Percentiles rank a stretch among this genome's conserved stretches.
Conservation (phyloP, 495 filamentous ascomycete genomes). For the Entonaema liquescens region DNA sequence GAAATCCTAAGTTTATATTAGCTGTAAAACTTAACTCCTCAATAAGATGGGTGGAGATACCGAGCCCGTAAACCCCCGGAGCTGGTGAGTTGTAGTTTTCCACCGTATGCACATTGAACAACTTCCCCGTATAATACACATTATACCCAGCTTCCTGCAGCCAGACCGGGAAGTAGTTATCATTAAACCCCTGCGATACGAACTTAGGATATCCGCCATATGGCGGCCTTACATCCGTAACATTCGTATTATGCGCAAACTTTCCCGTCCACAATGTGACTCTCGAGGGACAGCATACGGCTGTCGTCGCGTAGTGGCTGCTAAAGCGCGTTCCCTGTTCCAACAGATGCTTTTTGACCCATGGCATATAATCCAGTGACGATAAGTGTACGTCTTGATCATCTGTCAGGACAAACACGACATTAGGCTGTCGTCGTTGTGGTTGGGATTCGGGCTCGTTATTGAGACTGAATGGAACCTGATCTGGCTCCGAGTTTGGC, state of each 20-base stretch:
- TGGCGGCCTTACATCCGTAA: slow-evolving; percentile 70
- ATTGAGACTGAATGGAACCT: slow-evolving; percentile 6
- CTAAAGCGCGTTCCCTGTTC: slow-evolving; percentile 61
- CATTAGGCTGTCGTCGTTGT: slow-evolving; percentile 32
- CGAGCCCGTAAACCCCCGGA: slow-evolving; percentile 60
- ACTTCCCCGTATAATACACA: slow-evolving; percentile 73
- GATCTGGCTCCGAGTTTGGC: slow-evolving; percentile 5
- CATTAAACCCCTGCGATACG: slow-evolving; percentile 67
- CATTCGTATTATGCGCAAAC: slow-evolving; percentile 75
- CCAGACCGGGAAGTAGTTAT: slow-evolving; percentile 71
- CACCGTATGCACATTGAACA: slow-evolving; percentile 68
- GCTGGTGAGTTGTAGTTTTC: slow-evolving; percentile 64
- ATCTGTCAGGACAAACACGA: slow-evolving; percentile 66
- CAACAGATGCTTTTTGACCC: slow-evolving; percentile 56
- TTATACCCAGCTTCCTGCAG: slow-evolving; percentile 70
- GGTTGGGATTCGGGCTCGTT: not conserved
- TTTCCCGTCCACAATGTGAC: slow-evolving; percentile 70
- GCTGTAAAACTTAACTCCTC: not conserved
- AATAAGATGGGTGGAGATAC: slow-evolving; percentile 11
- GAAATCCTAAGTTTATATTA: slow-evolving; percentile 58
- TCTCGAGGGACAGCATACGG: slow-evolving; percentile 69
- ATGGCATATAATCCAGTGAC: slow-evolving; percentile 64
- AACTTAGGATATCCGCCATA: slow-evolving; percentile 75
- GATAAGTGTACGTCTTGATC: slow-evolving; percentile 67
- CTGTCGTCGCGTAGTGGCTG: slow-evolving; percentile 66